phyloP scores from a whole-genome alignment of 257 asterid genomes.

The Przewalskia tangutica region DNA sequence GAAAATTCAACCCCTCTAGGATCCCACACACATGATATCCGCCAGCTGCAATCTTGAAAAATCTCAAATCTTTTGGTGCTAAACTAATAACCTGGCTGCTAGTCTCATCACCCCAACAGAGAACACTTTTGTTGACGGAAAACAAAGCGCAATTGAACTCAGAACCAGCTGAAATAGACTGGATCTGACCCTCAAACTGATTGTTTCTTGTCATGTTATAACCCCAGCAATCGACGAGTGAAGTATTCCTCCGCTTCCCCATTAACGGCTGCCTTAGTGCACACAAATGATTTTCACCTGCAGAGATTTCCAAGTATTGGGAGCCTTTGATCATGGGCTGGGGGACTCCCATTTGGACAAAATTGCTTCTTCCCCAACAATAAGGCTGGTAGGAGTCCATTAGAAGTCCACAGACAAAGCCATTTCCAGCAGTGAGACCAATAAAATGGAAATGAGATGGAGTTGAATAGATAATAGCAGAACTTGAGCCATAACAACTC shows the following conservation, averaged over 20 bases:
- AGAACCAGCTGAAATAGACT: constrained; percentile 78
- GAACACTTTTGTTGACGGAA: constrained; percentile 61
- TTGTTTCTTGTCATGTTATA: constrained; percentile 72
- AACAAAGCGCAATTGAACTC: constrained; percentile 72
- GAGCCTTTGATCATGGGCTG: constrained; percentile 32
- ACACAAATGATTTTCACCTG: constrained; percentile 86
- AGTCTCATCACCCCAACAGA: constrained; percentile 87
- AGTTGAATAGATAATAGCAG: constrained; percentile 44
- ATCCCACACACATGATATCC: constrained; percentile 93
- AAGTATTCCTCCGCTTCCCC: constrained; percentile 51
- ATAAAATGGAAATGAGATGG: constrained; percentile 42
- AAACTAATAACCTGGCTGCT: constrained; percentile 48
- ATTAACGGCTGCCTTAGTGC: constrained; percentile 65
- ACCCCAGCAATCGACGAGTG: constrained; percentile 90
- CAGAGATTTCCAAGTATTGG: constrained; percentile 69
- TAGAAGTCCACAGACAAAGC: constrained; percentile 72
- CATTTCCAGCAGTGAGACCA: constrained; percentile 73
- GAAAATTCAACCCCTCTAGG: constrained; percentile 41
- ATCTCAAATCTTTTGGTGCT: constrained; percentile 42
- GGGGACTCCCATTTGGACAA: constrained; percentile 53
- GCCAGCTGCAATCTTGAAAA: constrained; percentile 69
- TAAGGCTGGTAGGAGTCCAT: constrained; percentile 54
- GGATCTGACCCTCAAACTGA: constrained; percentile 66
- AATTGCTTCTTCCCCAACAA: constrained; percentile 80
- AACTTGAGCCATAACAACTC: constrained; percentile 66